Percentiles rank a stretch among this genome's conserved stretches.
Evolutionary conservation across 352 stramenopile species (phyloP).

Genomic region (Globisporangium cederbergense): DNA sequence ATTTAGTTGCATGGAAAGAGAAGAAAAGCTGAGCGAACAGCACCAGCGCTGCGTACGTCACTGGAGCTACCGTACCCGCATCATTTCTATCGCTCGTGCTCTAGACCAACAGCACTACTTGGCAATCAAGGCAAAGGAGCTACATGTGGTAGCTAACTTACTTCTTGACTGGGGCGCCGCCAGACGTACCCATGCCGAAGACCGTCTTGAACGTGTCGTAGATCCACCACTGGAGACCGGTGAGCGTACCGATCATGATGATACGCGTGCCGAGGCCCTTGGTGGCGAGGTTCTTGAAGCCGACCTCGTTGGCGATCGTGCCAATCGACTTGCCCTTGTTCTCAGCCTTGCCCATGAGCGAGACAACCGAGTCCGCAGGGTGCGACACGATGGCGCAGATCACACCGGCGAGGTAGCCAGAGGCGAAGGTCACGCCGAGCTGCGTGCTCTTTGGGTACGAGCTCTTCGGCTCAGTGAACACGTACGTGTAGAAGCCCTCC

Average conservation of each 20-base stretch:
- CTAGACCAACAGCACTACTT: conserved; percentile 2
- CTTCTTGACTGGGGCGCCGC: conserved; percentile 74
- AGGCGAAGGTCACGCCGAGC: conserved; percentile 96
- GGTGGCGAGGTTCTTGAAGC: conserved; percentile 74
- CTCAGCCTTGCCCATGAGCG: conserved; percentile 92
- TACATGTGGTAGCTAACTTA: conserved; percentile 21
- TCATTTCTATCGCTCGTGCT: neutral
- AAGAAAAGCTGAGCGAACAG: neutral
- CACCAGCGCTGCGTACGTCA: neutral
- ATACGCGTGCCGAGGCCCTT: conserved; percentile 92
- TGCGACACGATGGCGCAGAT: conserved; percentile 99
- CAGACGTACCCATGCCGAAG: conserved; percentile 90
- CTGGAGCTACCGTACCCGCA: neutral
- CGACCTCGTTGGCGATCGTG: conserved; percentile 82
- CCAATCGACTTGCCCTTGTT: conserved; percentile 91
- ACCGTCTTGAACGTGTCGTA: conserved; percentile 95
- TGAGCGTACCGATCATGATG: conserved; percentile 96
- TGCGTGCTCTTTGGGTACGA: conserved; percentile 92
- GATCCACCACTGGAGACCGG: conserved; percentile 96
- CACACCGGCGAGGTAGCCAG: conserved; percentile 98
- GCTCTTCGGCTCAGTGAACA: conserved; percentile 90
- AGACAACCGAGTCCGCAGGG: conserved; percentile 98
- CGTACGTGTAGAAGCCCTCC: conserved; percentile 84
- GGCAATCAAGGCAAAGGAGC: neutral
- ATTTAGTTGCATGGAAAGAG: conserved; percentile 8